phyloP scores from a whole-genome alignment of 768 basidiomycete species.

The Xanthoconium stramineum region DNA sequence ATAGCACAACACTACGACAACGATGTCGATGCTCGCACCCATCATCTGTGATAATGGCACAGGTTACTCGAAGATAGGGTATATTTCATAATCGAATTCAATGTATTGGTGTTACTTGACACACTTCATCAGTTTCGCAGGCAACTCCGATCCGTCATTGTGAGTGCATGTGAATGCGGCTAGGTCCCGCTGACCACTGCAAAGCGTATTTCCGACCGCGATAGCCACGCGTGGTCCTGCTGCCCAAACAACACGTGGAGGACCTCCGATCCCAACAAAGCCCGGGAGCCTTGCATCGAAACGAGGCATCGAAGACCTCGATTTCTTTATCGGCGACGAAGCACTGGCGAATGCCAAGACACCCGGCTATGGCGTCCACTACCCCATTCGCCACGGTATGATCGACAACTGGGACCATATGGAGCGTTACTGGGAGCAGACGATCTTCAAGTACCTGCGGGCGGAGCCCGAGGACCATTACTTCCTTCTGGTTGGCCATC shows the following conservation, averaged over 20 bases:
- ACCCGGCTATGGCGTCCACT: constrained; percentile 88
- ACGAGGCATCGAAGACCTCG: constrained; percentile 96
- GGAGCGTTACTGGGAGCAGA: constrained; percentile 99
- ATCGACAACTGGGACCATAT: constrained; percentile 99
- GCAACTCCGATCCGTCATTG: constrained; percentile 99
- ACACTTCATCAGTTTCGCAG: constrained; percentile 70
- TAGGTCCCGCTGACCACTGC: constrained; percentile 4
- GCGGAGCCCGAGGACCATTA: constrained; percentile 99
- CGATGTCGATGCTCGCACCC: constrained; percentile 84
- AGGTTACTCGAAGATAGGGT: constrained; percentile 97
- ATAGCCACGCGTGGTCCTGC: constrained; percentile 83
- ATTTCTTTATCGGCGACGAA: constrained; percentile 99
- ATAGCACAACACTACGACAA: not conserved
- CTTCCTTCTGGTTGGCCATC: constrained; percentile 80
- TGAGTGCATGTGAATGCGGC: constrained; percentile 39
- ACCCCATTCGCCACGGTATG: constrained; percentile 96
- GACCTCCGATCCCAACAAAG: constrained; percentile 77
- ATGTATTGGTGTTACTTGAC: constrained; percentile 8
- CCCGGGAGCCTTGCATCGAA: constrained; percentile 93
- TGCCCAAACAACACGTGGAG: constrained; percentile 54
- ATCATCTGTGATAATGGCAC: constrained; percentile 99
- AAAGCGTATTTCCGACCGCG: constrained; percentile 94
- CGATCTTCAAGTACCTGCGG: constrained; percentile 98
- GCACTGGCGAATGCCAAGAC: constrained; percentile 95
- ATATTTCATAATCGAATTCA: constrained; percentile 21